phyloP scores from a whole-genome alignment of 768 basidiomycete genomes.

The Xerocomus brunneocitrinus region DNA sequence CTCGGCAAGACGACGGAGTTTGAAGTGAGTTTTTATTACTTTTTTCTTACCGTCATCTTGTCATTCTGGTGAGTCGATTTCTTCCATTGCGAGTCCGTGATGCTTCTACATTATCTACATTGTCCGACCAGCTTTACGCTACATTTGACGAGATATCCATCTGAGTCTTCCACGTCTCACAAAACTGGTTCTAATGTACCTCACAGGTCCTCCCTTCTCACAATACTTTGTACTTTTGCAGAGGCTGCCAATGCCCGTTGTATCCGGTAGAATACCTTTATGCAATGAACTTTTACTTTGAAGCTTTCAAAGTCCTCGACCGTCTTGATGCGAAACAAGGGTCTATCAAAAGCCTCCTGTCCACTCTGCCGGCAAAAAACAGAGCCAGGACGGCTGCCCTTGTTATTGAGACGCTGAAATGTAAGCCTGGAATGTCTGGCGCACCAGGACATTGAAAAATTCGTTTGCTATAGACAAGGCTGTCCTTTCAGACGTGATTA shows the following conservation, averaged over 20 bases:
- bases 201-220: conserved; percentile 11
- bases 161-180: conserved; percentile 22
- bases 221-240: conserved; percentile 19
- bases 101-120: conserved; percentile 81
- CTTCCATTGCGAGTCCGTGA: conserved; percentile 37
- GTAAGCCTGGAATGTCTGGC: conserved; percentile 42
- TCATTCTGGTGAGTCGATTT: conserved; percentile 18
- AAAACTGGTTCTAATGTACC: conserved; percentile 27
- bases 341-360: conserved; percentile 84
- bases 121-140: conserved; percentile 62
- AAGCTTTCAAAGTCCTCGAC: conserved; percentile 79
- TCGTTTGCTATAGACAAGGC: conserved; percentile 57
- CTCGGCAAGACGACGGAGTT: conserved; percentile 33
- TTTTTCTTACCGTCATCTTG: not conserved
- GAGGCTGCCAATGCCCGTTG: conserved; percentile 25
- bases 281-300: conserved; percentile 94
- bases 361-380: conserved; percentile 65
- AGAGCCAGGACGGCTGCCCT: conserved; percentile 79
- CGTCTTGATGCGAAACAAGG: conserved; percentile 84
- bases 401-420: conserved; percentile 94
- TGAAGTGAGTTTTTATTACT: conserved; percentile 12
- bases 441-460: conserved; percentile 5
- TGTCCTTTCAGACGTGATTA: conserved; percentile 67
- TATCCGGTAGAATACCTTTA: conserved; percentile 24
- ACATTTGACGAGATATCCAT: conserved; percentile 44